These are phyloP conservation scores for Trypanosoma melophagium DNA, from an alignment of 208 protist genomes.

Conservation along the genomic window DNA sequence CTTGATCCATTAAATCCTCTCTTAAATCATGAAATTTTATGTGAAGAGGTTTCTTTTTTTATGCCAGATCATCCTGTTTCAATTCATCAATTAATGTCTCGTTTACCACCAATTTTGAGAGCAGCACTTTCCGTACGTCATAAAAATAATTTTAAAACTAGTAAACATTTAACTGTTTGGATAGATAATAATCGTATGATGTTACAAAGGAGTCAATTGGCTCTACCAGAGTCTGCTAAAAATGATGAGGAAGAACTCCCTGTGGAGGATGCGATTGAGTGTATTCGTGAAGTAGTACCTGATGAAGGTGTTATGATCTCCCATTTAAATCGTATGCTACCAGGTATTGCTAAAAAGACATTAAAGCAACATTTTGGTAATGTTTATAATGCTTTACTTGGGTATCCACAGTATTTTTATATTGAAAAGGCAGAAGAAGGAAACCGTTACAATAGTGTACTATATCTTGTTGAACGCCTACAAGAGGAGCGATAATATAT, in stretches of 20 bases:
- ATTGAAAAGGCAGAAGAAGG: constrained; percentile 30
- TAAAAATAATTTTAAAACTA: constrained; percentile 46
- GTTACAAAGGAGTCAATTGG: constrained; percentile 47
- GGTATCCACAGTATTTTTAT: constrained; percentile 80
- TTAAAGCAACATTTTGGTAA: constrained; percentile 62
- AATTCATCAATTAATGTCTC: constrained; percentile 26
- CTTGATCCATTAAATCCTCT: constrained; percentile 86
- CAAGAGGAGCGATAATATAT: constrained; percentile 21
- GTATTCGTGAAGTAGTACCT: constrained; percentile 57
- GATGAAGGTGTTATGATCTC: constrained; percentile 56
- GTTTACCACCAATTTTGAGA: constrained; percentile 67
- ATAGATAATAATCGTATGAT: constrained; percentile 41
- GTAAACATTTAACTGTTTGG: constrained; percentile 34
- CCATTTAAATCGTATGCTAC: constrained; percentile 47
- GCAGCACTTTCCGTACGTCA: constrained; percentile 49
- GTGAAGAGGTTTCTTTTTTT: constrained; percentile 70
- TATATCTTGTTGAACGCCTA: constrained; percentile 34
- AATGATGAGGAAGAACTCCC: constrained; percentile 21
- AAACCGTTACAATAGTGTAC: constrained; percentile 11
- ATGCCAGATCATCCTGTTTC: constrained; percentile 55
- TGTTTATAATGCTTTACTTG: constrained; percentile 37
- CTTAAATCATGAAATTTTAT: constrained; percentile 56
- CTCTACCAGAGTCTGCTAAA: constrained; percentile 10
- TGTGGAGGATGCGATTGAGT: constrained; percentile 73
- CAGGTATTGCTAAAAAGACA: constrained; percentile 37